These are phyloP conservation scores for Monascus purpureus DNA, from an alignment of 495 filamentous ascomycete species.

Conservation along the genomic window DNA sequence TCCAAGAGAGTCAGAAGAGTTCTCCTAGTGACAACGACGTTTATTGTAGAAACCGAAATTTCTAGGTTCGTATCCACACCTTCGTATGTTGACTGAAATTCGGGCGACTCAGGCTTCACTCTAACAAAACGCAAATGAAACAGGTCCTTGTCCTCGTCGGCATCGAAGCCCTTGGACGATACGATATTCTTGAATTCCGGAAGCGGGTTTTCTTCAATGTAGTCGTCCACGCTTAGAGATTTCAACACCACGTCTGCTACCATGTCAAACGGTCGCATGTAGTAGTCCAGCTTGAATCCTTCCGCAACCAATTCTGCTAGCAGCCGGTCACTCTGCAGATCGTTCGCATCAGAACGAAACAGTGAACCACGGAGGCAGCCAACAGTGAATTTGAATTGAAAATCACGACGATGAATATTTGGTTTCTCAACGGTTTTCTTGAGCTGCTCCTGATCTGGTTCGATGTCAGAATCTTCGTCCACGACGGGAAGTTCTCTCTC, in stretches of 20 bases:
- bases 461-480: conserved; percentile 58
- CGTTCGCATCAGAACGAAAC: conserved; percentile 72
- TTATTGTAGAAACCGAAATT: conserved; percentile 86
- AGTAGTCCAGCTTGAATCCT: conserved; percentile 73
- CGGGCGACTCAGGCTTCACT: conserved; percentile 82
- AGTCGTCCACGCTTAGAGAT: conserved; percentile 83
- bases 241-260: conserved; percentile 76
- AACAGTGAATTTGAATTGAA: conserved; percentile 92
- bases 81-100: conserved; percentile 82
- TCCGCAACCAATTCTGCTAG: conserved; percentile 87
- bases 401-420: conserved; percentile 70
- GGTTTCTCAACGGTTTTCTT: conserved; percentile 39
- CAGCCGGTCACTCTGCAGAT: conserved; percentile 60
- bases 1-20: conserved; percentile 91
- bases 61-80: conserved; percentile 88
- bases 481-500: conserved; percentile 64
- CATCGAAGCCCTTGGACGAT: conserved; percentile 65
- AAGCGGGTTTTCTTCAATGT: conserved; percentile 75
- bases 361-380: conserved; percentile 85
- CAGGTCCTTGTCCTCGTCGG: conserved; percentile 63
- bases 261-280: conserved; percentile 81
- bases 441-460: conserved; percentile 45
- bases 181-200: conserved; percentile 95
- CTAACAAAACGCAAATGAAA: conserved; percentile 78
- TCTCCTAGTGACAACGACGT: conserved; percentile 82